phyloP scores from a whole-genome alignment of 2,329 filamentous ascomycete species.

The Fusarium napiforme region DNA sequence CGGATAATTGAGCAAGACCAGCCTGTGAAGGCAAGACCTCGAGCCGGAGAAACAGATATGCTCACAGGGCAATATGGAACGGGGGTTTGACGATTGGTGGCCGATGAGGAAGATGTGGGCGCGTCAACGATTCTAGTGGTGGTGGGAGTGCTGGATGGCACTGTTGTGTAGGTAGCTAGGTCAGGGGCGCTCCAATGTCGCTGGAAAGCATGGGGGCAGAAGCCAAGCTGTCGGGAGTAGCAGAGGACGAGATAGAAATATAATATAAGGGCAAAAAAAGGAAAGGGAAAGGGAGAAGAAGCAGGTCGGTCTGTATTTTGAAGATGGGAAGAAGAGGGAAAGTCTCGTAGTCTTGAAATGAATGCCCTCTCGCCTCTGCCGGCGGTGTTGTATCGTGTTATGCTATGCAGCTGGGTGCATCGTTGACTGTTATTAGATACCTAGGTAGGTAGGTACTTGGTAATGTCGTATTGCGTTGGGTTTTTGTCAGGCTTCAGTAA shows the following conservation, averaged over 20 bases:
- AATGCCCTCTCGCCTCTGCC: constrained; percentile 20
- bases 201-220: constrained; percentile 17
- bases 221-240: not conserved
- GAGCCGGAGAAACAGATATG: constrained; percentile 10
- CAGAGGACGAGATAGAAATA: not conserved
- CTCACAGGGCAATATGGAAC: constrained; percentile 12
- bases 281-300: not conserved
- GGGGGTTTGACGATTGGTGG: constrained; percentile 38
- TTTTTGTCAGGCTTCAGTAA: constrained; percentile 33
- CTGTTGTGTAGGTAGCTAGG: constrained; percentile 11
- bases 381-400: constrained; percentile 18
- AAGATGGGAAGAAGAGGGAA: constrained; percentile 12
- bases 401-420: constrained; percentile 7
- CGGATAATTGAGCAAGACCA: constrained; percentile 19
- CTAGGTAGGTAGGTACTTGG: not conserved
- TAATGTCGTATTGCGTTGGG: constrained; percentile 27
- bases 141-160: not conserved
- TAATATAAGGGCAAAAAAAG: not conserved
- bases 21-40: constrained; percentile 3
- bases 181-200: constrained; percentile 16
- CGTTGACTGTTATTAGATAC: not conserved
- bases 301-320: constrained; percentile 11
- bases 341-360: constrained; percentile 24
- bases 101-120: constrained; percentile 19
- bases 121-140: constrained; percentile 18